Base-by-base conservation (phyloP, 1,284 basidiomycete species). In the Ustilago tritici region DNA sequence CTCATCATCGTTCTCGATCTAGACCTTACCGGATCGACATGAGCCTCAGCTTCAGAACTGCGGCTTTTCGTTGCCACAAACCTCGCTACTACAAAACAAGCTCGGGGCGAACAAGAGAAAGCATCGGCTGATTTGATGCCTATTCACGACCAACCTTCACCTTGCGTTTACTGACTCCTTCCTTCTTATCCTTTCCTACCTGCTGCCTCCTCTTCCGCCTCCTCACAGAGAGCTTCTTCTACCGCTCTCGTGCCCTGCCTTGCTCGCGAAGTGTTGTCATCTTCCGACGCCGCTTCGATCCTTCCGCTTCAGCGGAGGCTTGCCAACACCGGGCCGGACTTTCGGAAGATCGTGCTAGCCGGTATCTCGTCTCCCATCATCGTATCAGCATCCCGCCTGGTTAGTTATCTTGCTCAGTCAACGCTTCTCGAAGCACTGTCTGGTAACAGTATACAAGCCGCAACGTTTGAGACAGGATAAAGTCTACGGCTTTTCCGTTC, bases 371-470 rank as follows among this genome's bases (percentile, higher is more conserved):
- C 31, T n/a, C n/a, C n/a, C 43, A 38, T 56, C 47, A 19, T 14
- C n/a, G 49, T 36, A 52, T 12, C 36, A 17, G 14, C 43, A 41
- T n/a, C 38, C 34, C 34, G 34, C 23, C 40, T 41, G 32, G 31
- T 19, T 41, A 23, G 35, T 19, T 52, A 28, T 35, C 8, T 34
- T 56, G 36, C 40, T 55, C 54, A 43, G 17, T 47, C 55, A 47
- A 56, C 50, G 61, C 55, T 35, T 43, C 35, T 56, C 50, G 55
- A 32, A 55, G 9, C 59, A 58, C 69, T 59, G 63, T 65, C 62
- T 55, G 62, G 61, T 65, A 56, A 65, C 68, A 57, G 62, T 47
- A 55, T 61, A 40, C 43, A 54, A 38, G 46, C 49, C 49, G 49
- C 49, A 8, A 31, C 31, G 31, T 50, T 28, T 3, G 28, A 50